Percentiles rank a stretch among this genome's conserved stretches.
Conservation (phyloP, 2,329 filamentous ascomycete species). For the Hysterium pulicare region DNA sequence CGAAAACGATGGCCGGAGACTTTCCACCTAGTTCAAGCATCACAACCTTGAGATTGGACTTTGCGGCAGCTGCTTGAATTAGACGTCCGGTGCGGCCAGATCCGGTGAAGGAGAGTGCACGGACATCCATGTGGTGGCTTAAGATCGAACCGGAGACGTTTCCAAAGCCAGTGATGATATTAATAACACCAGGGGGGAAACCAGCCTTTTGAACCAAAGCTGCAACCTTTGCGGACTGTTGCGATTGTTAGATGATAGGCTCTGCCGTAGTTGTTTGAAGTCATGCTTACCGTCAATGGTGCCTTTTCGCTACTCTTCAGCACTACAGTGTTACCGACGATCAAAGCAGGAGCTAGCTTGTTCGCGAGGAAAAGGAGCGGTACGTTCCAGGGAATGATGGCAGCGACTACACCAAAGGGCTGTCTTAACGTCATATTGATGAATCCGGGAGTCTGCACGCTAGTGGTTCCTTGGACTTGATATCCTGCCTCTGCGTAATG, state of each 20-base stretch:
- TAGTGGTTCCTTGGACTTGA: constrained; percentile 82
- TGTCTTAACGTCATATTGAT: constrained; percentile 71
- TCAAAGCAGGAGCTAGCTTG: constrained; percentile 30
- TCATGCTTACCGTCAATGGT: constrained; percentile 74
- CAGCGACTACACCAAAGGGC: constrained; percentile 73
- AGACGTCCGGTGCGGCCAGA: constrained; percentile 83
- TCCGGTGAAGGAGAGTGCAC: constrained; percentile 79
- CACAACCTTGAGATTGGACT: constrained; percentile 80
- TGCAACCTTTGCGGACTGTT: constrained; percentile 72
- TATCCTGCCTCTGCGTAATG: constrained; percentile 68
- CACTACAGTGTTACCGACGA: constrained; percentile 32
- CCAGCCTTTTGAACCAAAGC: constrained; percentile 75
- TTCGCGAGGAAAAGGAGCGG: constrained; percentile 24
- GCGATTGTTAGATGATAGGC: constrained; percentile 56
- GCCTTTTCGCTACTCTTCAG: constrained; percentile 32
- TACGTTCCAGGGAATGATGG: constrained; percentile 65
- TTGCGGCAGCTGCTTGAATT: constrained; percentile 68
- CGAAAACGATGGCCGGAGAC: constrained; percentile 78
- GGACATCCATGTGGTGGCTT: constrained; percentile 75
- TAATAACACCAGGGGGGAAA: constrained; percentile 76
- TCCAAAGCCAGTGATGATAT: constrained; percentile 75
- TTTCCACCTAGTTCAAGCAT: constrained; percentile 85
- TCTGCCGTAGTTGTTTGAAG: constrained; percentile 73
- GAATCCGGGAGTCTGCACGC: constrained; percentile 33
- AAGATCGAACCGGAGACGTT: constrained; percentile 74